phyloP scores from a whole-genome alignment of 371 early-diverging fungal genomes.

The Catenaria anguillulae region DNA sequence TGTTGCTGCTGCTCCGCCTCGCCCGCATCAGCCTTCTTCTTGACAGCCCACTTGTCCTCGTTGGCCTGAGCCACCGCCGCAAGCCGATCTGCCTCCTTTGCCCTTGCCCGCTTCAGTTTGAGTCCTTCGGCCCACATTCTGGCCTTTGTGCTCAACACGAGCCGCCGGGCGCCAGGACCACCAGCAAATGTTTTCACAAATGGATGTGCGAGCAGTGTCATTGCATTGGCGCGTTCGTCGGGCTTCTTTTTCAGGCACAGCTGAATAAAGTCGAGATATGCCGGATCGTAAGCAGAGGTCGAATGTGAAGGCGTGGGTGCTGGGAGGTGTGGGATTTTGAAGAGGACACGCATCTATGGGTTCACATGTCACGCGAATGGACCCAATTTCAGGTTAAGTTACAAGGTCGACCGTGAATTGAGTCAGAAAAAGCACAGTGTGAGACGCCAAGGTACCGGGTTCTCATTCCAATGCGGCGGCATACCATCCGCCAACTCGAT shows the following conservation, averaged over 20 bases:
- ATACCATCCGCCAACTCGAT: slow-evolving; percentile 24
- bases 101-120: no score
- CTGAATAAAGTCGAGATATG: not conserved
- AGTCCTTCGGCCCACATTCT: not conserved
- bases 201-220: not conserved
- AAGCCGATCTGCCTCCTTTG: no score
- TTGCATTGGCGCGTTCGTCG: not conserved
- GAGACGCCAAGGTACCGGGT: slow-evolving; percentile 7
- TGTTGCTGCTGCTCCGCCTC: no score
- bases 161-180: not conserved
- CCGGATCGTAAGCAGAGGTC: not conserved
- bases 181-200: not conserved
- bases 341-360: slow-evolving; percentile 11
- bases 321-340: slow-evolving; percentile 10
- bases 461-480: slow-evolving; percentile 16
- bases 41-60: no score
- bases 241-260: not conserved
- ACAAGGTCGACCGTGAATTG: no score
- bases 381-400: no score
- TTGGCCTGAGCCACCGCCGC: no score
- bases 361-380: no score
- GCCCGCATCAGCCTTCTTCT: no score
- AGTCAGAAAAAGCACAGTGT: slow-evolving; percentile 18
- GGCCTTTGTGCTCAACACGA: not conserved
- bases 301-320: slow-evolving; percentile 7